Evolutionary conservation across 352 stramenopile species (phyloP), one percentile per base, ranked within the genome.

Genomic region (Phytophthora pinifolia): DNA sequence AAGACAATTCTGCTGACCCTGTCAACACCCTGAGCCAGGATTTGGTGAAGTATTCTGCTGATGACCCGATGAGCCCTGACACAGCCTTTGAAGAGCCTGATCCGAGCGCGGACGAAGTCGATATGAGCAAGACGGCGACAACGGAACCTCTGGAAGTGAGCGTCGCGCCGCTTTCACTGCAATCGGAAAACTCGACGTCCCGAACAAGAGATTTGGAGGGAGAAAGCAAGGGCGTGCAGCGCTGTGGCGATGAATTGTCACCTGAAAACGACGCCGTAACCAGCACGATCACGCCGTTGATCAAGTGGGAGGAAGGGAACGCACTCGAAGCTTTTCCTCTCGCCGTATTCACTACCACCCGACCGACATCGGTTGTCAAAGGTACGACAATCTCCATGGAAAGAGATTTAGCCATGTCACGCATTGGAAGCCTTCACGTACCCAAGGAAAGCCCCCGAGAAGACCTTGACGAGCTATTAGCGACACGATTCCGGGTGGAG

Each of bases 261-360:
- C 12, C 35, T 9, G 43, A 42, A 20, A 48, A 4, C 5, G 44
- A 25, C 22, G 31, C 44, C 6, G 9, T 55, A 8, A 18, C 8
- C 15, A 45, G 15, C 8, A 34, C 38, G 9, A 14, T 42, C 2
- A 58, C 20, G 12, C 6, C 61, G 2, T 70, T 47, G 8, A 48
- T 65, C 15, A 70, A 70, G 46, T 70, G 55, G 55, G 55, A 70
- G 17, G 61, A 62, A 0, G 14, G 6, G 0, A 13, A 33, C 20
- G 15, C n/a, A n/a, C 37, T 71, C 25, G 53, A 65, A 33, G 52
- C 37, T 29, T 67, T 67, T 4, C 51, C 62, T 4, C 51, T 71
- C 5, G 42, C 46, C 12, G 58, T 67, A 13, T 18, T 41, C 12
- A 7, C 61, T 12, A 42, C 3, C 17, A 55, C 38, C 12, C 39